These are phyloP conservation scores for Huiozyma naganishii DNA, from an alignment of 805 yeast genomes.

Conservation along the genomic window DNA sequence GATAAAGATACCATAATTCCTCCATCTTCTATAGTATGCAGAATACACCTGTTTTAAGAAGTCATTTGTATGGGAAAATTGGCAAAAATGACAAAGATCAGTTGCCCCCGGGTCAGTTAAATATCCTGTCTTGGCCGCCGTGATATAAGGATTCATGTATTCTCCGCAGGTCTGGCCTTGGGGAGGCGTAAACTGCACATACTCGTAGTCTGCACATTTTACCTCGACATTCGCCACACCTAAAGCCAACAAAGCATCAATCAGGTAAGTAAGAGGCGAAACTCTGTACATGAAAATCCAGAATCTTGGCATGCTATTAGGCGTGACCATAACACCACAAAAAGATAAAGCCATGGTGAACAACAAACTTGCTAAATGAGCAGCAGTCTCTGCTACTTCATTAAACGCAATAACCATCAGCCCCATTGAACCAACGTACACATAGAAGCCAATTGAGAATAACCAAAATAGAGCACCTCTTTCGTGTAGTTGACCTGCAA, in stretches of 20 bases:
- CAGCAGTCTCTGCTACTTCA: conserved; percentile 52
- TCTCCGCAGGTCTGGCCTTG: conserved; percentile 47
- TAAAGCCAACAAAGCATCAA: conserved; percentile 42
- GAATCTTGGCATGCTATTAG: conserved; percentile 55
- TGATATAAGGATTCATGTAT: conserved; percentile 35
- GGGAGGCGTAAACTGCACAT: conserved; percentile 41
- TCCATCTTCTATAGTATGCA: conserved; percentile 36
- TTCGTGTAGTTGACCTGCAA: conserved; percentile 35
- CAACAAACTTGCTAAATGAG: conserved; percentile 44
- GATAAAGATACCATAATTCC: conserved; percentile 49
- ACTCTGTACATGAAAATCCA: conserved; percentile 73
- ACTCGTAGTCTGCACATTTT: conserved; percentile 39
- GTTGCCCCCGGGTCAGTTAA: conserved; percentile 39
- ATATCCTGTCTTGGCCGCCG: conserved; percentile 35
- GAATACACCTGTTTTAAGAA: conserved; percentile 41
- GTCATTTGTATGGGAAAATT: conserved; percentile 42
- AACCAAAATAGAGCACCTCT: conserved; percentile 51
- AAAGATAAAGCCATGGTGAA: conserved; percentile 57
- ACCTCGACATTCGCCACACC: conserved; percentile 45
- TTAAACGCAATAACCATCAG: conserved; percentile 49
- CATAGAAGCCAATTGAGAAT: conserved; percentile 35
- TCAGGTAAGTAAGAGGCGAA: conserved; percentile 62
- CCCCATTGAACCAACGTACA: conserved; percentile 50
- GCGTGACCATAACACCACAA: conserved; percentile 70
- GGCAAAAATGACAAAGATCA: conserved; percentile 47